Percentiles rank a stretch among this genome's conserved stretches.
phyloP scores from a whole-genome alignment of 495 filamentous ascomycete genomes.

The Trichoderma parareesei region DNA sequence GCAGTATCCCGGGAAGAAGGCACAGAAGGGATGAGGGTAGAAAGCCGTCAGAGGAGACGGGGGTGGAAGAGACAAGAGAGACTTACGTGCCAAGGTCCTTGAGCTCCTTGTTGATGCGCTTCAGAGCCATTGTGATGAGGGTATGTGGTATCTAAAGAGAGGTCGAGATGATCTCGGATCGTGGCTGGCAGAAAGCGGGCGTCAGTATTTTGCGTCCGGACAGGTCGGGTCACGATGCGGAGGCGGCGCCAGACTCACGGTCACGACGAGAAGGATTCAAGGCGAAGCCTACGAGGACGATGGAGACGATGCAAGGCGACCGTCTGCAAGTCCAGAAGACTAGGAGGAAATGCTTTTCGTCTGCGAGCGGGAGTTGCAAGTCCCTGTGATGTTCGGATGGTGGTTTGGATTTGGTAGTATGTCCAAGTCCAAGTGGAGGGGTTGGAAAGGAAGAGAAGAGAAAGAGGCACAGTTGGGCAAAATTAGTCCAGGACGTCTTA shows the following conservation, averaged over 20 bases:
- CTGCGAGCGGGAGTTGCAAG: background rate
- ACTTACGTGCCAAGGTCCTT: slow-evolving; percentile 96
- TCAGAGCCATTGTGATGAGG: slow-evolving; percentile 76
- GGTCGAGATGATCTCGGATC: slow-evolving; percentile 17
- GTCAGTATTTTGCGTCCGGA: slow-evolving; percentile 10
- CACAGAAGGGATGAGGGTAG: background rate
- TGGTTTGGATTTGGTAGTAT: slow-evolving; percentile 8
- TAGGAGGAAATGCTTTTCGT: background rate
- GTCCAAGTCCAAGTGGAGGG: slow-evolving; percentile 13
- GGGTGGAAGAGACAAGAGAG: slow-evolving; percentile 9
- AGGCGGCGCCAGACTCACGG: slow-evolving; percentile 12
- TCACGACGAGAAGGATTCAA: background rate
- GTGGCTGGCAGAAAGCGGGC: slow-evolving; percentile 18
- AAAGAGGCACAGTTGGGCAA: slow-evolving; percentile 10
- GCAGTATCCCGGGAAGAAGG: too few relatives aligned
- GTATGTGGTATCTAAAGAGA: slow-evolving; percentile 17
- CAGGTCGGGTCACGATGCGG: slow-evolving; percentile 18
- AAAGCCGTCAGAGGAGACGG: too few relatives aligned
- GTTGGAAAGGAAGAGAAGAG: slow-evolving; percentile 13
- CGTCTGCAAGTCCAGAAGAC: background rate
- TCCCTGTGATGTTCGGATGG: slow-evolving; percentile 19
- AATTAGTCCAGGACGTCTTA: slow-evolving; percentile 13
- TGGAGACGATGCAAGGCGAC: slow-evolving; percentile 10
- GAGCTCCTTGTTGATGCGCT: slow-evolving; percentile 99
- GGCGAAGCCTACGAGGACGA: background rate